Percentiles rank a stretch among this genome's conserved stretches.
Conservation (phyloP, 495 filamentous ascomycete genomes). For the Lasiosphaeria ovina region DNA sequence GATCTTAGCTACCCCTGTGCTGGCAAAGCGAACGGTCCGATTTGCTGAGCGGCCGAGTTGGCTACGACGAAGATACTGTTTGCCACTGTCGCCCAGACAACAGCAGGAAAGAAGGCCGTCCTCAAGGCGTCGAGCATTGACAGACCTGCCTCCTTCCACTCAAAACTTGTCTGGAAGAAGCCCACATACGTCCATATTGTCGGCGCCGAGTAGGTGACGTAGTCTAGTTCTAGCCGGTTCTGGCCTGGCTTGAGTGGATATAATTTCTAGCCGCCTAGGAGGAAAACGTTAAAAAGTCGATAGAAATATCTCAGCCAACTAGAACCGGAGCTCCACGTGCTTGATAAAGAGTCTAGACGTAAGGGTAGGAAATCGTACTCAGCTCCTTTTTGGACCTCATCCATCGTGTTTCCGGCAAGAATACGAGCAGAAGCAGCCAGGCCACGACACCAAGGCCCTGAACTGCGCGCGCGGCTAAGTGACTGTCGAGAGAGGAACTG, state of each 20-base stretch:
- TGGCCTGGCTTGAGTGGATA: constrained; percentile 15
- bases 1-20: constrained; percentile 14
- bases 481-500: constrained; percentile 20
- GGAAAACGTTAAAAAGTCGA: background rate
- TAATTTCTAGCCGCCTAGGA: constrained; percentile 10
- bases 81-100: constrained; percentile 25
- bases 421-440: constrained; percentile 22
- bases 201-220: constrained; percentile 4
- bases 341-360: background rate
- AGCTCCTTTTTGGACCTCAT: constrained; percentile 13
- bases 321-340: background rate
- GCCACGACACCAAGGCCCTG: constrained; percentile 24
- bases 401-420: constrained; percentile 28
- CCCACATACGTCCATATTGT: constrained; percentile 17
- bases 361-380: constrained; percentile 4
- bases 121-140: constrained; percentile 25
- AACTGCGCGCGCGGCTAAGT: constrained; percentile 21
- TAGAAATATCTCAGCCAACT: background rate
- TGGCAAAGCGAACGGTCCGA: constrained; percentile 21
- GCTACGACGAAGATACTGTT: constrained; percentile 27
- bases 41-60: constrained; percentile 21
- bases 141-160: constrained; percentile 17
- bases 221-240: constrained; percentile 20
- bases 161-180: constrained; percentile 17
- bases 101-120: constrained; percentile 22